A percentile compares a stretch with the other conserved stretches of the same genome.
These are phyloP conservation scores for Lenzites betulinus DNA, from an alignment of 768 basidiomycete genomes.

Conservation along the genomic window DNA sequence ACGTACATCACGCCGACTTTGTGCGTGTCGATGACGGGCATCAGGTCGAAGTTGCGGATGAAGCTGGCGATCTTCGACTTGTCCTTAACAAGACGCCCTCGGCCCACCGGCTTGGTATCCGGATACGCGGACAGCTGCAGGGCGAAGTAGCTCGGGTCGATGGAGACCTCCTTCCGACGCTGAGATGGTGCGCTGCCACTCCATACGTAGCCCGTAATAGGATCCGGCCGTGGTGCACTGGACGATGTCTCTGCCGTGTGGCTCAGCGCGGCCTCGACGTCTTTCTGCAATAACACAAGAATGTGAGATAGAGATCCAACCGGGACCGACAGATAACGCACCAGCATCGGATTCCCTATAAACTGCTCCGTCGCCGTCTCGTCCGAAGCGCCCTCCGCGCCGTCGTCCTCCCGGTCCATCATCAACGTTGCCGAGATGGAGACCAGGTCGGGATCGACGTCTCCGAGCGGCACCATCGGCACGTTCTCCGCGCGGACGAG, in stretches of 20 bases:
- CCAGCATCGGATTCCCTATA: conserved; percentile 12
- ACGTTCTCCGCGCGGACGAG: conserved; percentile 88
- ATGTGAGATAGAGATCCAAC: conserved; percentile 17
- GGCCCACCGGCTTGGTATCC: conserved; percentile 48
- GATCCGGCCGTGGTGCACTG: conserved; percentile 53
- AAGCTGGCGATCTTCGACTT: conserved; percentile 57
- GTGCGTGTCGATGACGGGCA: conserved; percentile 96
- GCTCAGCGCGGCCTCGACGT: conserved; percentile 12
- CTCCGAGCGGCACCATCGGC: conserved; percentile 81
- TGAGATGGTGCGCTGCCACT: conserved; percentile 85
- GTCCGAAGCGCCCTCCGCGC: neutral
- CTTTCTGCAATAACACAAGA: conserved; percentile 11
- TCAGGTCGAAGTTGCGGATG: conserved; percentile 71
- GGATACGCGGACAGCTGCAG: conserved; percentile 85
- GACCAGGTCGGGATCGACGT: conserved; percentile 77
- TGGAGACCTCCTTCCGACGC: conserved; percentile 78
- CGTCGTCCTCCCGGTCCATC: conserved; percentile 56
- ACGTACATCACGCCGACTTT: conserved; percentile 97
- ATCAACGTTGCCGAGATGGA: conserved; percentile 73
- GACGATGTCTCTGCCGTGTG: conserved; percentile 9
- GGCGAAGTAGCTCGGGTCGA: conserved; percentile 85
- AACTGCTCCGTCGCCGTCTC: conserved; percentile 1
- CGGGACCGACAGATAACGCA: neutral
- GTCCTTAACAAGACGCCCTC: conserved; percentile 51
- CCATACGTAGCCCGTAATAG: conserved; percentile 89